Conservation (phyloP, 352 stramenopile genomes). For the Phytophthora hybrid region DNA sequence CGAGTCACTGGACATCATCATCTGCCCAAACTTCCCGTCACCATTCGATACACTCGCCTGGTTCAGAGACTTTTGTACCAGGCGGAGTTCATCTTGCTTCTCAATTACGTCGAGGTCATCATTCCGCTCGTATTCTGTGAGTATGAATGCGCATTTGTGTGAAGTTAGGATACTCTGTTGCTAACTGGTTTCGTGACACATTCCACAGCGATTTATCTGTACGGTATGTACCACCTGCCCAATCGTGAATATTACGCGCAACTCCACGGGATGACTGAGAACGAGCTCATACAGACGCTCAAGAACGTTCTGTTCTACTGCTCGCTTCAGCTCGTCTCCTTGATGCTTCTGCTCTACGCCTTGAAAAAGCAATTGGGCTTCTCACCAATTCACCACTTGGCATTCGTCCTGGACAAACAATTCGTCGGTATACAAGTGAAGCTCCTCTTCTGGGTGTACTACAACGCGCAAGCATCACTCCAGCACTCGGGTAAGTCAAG, state of each 20-base stretch:
- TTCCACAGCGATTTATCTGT: constrained; percentile 37
- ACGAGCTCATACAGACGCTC: constrained; percentile 31
- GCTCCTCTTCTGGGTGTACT: constrained; percentile 50
- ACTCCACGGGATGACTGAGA: constrained; percentile 21
- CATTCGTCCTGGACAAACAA: constrained; percentile 53
- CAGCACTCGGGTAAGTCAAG: constrained; percentile 35
- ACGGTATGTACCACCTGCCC: constrained; percentile 37
- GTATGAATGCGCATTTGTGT: background rate
- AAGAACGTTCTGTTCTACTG: constrained; percentile 49
- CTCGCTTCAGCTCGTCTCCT: constrained; percentile 46
- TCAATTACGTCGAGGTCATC: constrained; percentile 46
- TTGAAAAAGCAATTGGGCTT: constrained; percentile 38
- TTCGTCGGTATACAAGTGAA: constrained; percentile 39
- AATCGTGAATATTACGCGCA: constrained; percentile 48
- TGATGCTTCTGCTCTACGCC: constrained; percentile 35
- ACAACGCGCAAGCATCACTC: constrained; percentile 37
- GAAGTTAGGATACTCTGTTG: background rate
- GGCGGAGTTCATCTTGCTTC: constrained; percentile 38
- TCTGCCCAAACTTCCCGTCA: constrained; percentile 4
- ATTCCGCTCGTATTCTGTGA: constrained; percentile 40
- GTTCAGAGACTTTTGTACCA: constrained; percentile 30
- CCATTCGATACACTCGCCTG: constrained; percentile 16
- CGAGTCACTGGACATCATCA: background rate
- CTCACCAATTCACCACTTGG: constrained; percentile 37
- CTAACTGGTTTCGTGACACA: background rate